Evolutionary conservation across 345 rosid genomes (phyloP).

Genomic region (Populus ilicifolia): DNA sequence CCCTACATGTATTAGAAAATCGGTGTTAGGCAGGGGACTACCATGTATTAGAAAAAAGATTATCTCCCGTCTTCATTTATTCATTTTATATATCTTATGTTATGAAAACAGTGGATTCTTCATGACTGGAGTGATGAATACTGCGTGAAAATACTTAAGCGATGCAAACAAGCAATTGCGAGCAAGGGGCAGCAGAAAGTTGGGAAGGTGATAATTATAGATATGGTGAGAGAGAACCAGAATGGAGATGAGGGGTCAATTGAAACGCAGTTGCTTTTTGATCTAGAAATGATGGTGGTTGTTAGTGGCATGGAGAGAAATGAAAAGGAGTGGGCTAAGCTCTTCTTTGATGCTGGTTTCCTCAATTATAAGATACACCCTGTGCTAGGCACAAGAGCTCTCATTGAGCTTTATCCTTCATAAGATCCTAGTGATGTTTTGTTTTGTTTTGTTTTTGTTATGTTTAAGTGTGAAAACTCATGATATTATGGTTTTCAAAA

Average conservation of each 20-base stretch:
- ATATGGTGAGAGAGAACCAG: slow-evolving; percentile 1
- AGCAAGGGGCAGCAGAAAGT: background rate
- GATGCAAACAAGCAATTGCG: slow-evolving; percentile 12
- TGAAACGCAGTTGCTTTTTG: slow-evolving; percentile 21
- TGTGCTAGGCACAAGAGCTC: slow-evolving; percentile 12
- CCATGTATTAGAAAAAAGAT: too few relatives aligned
- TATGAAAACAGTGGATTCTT: background rate
- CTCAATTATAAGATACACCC: slow-evolving; percentile 25
- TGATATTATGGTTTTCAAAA: background rate
- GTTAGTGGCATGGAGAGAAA: slow-evolving; percentile 20
- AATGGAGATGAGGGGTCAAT: background rate
- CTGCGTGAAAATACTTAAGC: slow-evolving; percentile 7
- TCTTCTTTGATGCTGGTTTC: slow-evolving; percentile 31
- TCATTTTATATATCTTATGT: background rate
- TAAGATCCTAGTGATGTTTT: background rate
- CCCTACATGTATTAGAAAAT: too few relatives aligned
- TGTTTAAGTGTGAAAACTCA: background rate
- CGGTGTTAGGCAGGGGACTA: too few relatives aligned
- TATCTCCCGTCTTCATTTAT: too few relatives aligned
- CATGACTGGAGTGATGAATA: slow-evolving; percentile 13
- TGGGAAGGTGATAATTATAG: slow-evolving; percentile 15
- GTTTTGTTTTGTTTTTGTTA: background rate
- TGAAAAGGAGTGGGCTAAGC: slow-evolving; percentile 31
- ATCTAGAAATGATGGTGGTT: slow-evolving; percentile 13
- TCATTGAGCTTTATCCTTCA: slow-evolving; percentile 31